Conservation (phyloP, 768 basidiomycete genomes). For the Tricholoma bakamatsutake region DNA sequence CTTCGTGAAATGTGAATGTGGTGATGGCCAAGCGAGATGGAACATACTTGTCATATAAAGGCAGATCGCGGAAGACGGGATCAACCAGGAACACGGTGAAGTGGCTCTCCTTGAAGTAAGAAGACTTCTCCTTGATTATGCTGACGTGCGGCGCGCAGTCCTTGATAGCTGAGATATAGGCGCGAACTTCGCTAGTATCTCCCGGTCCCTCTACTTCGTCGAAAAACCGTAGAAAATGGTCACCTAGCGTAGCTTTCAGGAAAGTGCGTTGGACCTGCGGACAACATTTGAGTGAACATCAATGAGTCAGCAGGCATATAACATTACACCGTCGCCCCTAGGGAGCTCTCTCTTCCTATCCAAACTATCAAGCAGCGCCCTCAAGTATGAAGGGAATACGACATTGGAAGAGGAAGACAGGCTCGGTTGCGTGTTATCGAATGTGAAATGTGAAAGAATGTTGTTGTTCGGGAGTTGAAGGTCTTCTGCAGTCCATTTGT, state of each 20-base stretch:
- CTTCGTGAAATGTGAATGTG: neutral
- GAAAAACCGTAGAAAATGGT: neutral
- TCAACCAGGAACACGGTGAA: slow-evolving; percentile 1
- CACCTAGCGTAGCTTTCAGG: neutral
- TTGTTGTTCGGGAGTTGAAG: no score
- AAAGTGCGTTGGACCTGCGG: neutral
- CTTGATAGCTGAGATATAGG: neutral
- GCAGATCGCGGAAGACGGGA: neutral
- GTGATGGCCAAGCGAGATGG: neutral
- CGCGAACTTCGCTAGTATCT: neutral
- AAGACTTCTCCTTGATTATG: neutral
- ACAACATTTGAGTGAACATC: neutral
- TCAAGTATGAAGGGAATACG: no score
- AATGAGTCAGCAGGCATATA: no score
- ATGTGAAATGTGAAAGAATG: no score
- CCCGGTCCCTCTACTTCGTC: neutral
- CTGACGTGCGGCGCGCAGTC: neutral
- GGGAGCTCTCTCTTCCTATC: no score
- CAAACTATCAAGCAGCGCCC: neutral
- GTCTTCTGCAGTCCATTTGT: no score
- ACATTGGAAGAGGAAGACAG: no score
- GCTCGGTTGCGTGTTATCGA: no score
- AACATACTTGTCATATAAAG: neutral
- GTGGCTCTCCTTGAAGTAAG: slow-evolving; percentile 1
- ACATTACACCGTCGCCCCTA: no score